These are phyloP conservation scores for Clavariopsis aquatica DNA, from an alignment of 495 filamentous ascomycete genomes.

Conservation along the genomic window DNA sequence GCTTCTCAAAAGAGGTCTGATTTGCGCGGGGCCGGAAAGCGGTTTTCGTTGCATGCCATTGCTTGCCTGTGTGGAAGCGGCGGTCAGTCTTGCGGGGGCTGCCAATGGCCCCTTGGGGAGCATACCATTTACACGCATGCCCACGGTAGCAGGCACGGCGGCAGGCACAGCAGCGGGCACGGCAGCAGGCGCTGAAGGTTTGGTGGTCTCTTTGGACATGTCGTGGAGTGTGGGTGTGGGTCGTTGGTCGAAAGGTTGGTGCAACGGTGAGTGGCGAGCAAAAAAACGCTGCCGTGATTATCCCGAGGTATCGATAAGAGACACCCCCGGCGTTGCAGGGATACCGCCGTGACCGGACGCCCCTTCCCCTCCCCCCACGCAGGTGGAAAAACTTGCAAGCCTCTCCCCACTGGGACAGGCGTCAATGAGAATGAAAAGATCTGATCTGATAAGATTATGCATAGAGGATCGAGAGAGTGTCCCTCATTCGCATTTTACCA, in stretches of 20 bases:
- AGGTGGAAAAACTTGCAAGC: too few relatives aligned
- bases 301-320: constrained; percentile 6
- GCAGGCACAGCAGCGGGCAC: too few relatives aligned
- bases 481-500: neutral
- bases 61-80: constrained; percentile 68
- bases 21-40: constrained; percentile 84
- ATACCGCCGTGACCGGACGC: neutral
- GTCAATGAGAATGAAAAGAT: neutral
- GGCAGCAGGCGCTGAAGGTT: neutral
- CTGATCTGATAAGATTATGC: constrained; percentile 14
- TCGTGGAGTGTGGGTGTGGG: constrained; percentile 8
- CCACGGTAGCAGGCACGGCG: constrained; percentile 9
- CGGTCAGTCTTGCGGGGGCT: constrained; percentile 1
- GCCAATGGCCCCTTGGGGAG: neutral
- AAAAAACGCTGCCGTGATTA: neutral
- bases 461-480: neutral
- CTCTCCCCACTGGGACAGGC: too few relatives aligned
- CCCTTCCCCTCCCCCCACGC: too few relatives aligned
- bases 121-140: constrained; percentile 67
- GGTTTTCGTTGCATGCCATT: constrained; percentile 81
- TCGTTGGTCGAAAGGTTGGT: neutral
- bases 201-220: constrained; percentile 22
- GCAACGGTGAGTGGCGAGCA: neutral
- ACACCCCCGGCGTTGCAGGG: neutral
- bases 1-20: constrained; percentile 74